Conservation (phyloP, 257 asterid species). For the Galeopsis tetrahit region DNA sequence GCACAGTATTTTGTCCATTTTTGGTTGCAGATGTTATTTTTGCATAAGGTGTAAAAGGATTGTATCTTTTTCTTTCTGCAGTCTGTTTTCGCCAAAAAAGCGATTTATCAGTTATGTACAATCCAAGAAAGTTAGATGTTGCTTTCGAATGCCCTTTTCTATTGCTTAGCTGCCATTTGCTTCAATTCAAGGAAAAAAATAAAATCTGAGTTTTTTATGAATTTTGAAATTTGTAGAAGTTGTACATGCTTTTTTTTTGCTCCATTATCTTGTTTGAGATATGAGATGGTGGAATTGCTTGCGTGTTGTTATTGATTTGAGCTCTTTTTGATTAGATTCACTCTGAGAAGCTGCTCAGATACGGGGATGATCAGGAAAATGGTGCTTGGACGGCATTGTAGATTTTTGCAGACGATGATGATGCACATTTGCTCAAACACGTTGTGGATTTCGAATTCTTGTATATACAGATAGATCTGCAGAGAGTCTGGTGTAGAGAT, state of each 20-base stretch:
- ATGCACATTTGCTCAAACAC: slow-evolving; percentile 57
- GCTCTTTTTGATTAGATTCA: slow-evolving; percentile 45
- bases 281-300: neutral
- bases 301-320: slow-evolving; percentile 23
- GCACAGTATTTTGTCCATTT: slow-evolving; percentile 13
- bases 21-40: slow-evolving; percentile 19
- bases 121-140: slow-evolving; percentile 8
- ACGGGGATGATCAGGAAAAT: slow-evolving; percentile 41
- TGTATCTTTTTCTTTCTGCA: slow-evolving; percentile 19
- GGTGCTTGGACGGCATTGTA: slow-evolving; percentile 44
- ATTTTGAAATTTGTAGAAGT: slow-evolving; percentile 16
- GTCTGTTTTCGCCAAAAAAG: neutral
- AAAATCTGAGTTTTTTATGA: slow-evolving; percentile 3
- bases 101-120: slow-evolving; percentile 18
- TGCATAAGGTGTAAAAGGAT: slow-evolving; percentile 30
- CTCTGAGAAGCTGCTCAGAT: slow-evolving; percentile 34
- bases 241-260: neutral
- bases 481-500: slow-evolving; percentile 40
- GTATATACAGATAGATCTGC: slow-evolving; percentile 50
- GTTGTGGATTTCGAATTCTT: slow-evolving; percentile 36
- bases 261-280: slow-evolving; percentile 15
- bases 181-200: neutral
- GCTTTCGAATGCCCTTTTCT: slow-evolving; percentile 4
- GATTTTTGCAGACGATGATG: slow-evolving; percentile 38
- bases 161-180: slow-evolving; percentile 28